phyloP scores from a whole-genome alignment of 164 flowering plant species.

The Piper betle region DNA sequence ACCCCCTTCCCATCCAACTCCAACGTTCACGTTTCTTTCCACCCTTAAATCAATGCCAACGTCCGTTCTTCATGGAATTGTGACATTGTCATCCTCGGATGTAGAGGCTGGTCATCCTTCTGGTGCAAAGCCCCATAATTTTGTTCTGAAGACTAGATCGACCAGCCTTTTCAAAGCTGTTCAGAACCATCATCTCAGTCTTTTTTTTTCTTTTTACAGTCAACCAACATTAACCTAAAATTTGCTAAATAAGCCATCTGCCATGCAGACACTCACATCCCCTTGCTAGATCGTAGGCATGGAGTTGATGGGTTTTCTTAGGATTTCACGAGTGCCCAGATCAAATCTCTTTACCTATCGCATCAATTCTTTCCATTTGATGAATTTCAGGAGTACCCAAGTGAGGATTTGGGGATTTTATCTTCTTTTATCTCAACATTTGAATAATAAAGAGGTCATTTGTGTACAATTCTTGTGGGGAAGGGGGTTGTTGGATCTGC shows the following conservation, averaged over 20 bases:
- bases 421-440: too few relatives aligned
- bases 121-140: background rate
- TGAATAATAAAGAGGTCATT: background rate
- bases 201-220: too few relatives aligned
- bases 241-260: too few relatives aligned
- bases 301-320: too few relatives aligned
- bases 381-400: background rate
- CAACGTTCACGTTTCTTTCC: background rate
- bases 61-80: background rate
- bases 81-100: background rate
- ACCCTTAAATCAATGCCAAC: background rate
- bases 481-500: conserved; percentile 13
- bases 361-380: background rate
- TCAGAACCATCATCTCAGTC: too few relatives aligned
- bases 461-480: background rate
- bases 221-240: too few relatives aligned
- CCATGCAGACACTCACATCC: too few relatives aligned
- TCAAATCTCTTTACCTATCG: background rate
- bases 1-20: background rate
- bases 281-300: too few relatives aligned
- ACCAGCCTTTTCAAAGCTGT: too few relatives aligned
- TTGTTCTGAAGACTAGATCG: too few relatives aligned
- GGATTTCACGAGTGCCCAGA: too few relatives aligned
- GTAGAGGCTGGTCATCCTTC: background rate
- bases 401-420: background rate